Conservation (phyloP, 2,329 filamentous ascomycete genomes). For the Berkeleyomyces basicola region DNA sequence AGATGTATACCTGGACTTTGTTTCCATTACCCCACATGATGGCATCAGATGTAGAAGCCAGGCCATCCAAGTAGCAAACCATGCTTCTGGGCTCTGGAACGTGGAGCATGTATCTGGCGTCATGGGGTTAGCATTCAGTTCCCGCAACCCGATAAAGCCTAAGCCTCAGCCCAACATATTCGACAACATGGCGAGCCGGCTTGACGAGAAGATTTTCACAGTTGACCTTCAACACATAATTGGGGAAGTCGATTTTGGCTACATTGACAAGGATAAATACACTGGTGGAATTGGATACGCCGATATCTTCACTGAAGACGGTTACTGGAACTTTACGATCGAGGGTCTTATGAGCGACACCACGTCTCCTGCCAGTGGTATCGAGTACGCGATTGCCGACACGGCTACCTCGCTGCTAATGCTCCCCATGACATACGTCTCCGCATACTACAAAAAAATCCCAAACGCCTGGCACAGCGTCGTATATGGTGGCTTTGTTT, state of each 20-base stretch:
- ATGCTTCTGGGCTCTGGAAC: slow-evolving; percentile 26
- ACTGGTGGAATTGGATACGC: slow-evolving; percentile 41
- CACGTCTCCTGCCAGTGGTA: not conserved
- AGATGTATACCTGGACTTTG: slow-evolving; percentile 28
- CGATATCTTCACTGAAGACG: slow-evolving; percentile 38
- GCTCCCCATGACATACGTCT: slow-evolving; percentile 34
- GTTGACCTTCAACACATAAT: slow-evolving; percentile 46
- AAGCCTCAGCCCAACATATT: slow-evolving; percentile 28
- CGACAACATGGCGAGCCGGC: slow-evolving; percentile 17
- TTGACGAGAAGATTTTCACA: slow-evolving; percentile 32
- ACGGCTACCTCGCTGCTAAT: slow-evolving; percentile 49
- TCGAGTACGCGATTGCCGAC: slow-evolving; percentile 27
- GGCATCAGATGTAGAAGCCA: slow-evolving; percentile 22
- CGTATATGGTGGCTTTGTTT: slow-evolving; percentile 27
- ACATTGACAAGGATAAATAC: slow-evolving; percentile 48
- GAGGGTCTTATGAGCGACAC: slow-evolving; percentile 35
- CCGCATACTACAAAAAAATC: slow-evolving; percentile 32
- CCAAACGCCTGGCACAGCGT: slow-evolving; percentile 25
- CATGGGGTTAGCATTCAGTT: slow-evolving; percentile 14
- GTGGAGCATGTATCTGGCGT: too few relatives aligned
- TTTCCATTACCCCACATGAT: slow-evolving; percentile 19
- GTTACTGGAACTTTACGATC: slow-evolving; percentile 26
- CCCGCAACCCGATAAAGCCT: slow-evolving; percentile 28
- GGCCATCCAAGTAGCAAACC: slow-evolving; percentile 25
- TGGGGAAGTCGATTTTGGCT: slow-evolving; percentile 58